A percentile compares a stretch with the other conserved stretches of the same genome.
These are phyloP conservation scores for Exophiala sp. DNA, from an alignment of 2,329 filamentous ascomycete species.

Conservation along the genomic window DNA sequence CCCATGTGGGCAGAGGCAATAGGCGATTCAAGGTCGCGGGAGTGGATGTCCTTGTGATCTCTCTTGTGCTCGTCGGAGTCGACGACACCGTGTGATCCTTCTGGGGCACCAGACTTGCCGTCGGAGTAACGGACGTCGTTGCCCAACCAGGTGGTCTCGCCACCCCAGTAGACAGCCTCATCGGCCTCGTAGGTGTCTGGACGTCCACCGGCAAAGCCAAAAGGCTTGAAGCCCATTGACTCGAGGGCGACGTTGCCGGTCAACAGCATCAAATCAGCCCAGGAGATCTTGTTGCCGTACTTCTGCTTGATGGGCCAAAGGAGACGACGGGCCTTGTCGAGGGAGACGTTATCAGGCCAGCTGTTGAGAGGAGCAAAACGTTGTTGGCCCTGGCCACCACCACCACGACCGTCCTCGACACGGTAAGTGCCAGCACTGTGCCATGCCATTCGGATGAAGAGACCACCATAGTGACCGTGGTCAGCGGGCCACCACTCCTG, in stretches of 20 bases:
- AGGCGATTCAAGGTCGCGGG: constrained; percentile 64
- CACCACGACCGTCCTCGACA: constrained; percentile 69
- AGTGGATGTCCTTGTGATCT: constrained; percentile 51
- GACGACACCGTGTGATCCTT: constrained; percentile 39
- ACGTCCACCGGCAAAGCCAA: constrained; percentile 71
- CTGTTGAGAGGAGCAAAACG: constrained; percentile 77
- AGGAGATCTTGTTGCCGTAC: constrained; percentile 78
- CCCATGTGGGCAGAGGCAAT: constrained; percentile 69
- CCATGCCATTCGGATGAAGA: constrained; percentile 80
- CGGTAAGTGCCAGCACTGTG: constrained; percentile 77
- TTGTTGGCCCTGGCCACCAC: constrained; percentile 71
- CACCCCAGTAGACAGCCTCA: constrained; percentile 74
- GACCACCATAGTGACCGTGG: constrained; percentile 75
- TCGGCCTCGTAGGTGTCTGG: constrained; percentile 72
- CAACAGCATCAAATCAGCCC: constrained; percentile 69
- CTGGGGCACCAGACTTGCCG: constrained; percentile 46
- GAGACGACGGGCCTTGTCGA: constrained; percentile 77
- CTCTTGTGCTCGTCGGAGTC: constrained; percentile 43
- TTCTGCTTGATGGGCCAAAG: constrained; percentile 82
- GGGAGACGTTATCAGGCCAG: constrained; percentile 75
- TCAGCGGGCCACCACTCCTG: constrained; percentile 81
- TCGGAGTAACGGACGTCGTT: constrained; percentile 67
- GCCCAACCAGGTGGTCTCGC: constrained; percentile 69
- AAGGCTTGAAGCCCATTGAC: constrained; percentile 70
- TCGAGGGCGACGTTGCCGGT: constrained; percentile 75